Conservation (phyloP, 345 rosid genomes). For the Acer campestre region DNA sequence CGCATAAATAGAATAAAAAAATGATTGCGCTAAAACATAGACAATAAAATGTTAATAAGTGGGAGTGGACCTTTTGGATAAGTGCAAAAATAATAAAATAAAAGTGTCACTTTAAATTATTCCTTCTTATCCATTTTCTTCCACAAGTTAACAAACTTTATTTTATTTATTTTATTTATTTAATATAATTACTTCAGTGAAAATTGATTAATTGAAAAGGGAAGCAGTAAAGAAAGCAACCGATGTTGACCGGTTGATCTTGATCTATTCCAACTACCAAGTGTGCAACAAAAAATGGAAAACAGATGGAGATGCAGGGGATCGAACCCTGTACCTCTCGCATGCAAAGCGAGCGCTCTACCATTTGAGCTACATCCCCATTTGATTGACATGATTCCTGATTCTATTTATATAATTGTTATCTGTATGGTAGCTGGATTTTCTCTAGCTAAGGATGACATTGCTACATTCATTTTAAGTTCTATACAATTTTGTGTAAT, state of each 20-base stretch:
- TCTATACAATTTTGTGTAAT: no score
- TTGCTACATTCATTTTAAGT: no score
- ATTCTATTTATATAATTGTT: no score
- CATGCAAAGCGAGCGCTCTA: conserved; percentile 88
- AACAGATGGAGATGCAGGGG: conserved; percentile 16
- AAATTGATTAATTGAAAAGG: not conserved
- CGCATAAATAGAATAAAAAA: no score
- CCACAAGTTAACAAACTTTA: no score
- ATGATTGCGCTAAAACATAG: no score
- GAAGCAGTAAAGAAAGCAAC: not conserved
- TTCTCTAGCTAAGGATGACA: no score
- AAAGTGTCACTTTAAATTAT: not conserved
- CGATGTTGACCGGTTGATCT: not conserved
- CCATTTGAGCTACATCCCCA: conserved; percentile 72
- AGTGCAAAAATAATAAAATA: not conserved
- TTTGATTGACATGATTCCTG: accelerated
- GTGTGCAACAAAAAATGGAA: not conserved
- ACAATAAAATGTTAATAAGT: not conserved
- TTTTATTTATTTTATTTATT: no score
- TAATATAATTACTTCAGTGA: not conserved
- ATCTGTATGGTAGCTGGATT: no score
- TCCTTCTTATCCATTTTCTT: conserved; percentile 8
- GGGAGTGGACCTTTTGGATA: not conserved
- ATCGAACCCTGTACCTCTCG: conserved; percentile 84
- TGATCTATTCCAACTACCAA: not conserved